Evolutionary conservation across 345 rosid species (phyloP).

Genomic region (Ailanthus altissimus): DNA sequence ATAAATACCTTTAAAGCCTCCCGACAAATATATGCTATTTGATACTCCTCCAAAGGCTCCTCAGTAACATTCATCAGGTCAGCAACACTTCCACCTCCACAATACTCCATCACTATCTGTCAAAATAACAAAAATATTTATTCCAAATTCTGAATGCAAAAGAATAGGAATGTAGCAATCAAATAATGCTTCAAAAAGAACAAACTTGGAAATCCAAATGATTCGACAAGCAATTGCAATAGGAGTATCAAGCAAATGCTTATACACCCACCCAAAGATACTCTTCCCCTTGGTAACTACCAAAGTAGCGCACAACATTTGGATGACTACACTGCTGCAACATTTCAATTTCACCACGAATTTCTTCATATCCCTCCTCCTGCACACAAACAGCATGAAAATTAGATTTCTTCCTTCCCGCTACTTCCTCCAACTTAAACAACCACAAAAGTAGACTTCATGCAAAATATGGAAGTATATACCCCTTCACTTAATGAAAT

Average conservation of each 20-base stretch:
- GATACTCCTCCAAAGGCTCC: conserved; percentile 92
- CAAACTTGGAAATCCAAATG: background rate
- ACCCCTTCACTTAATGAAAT: conserved; percentile 95
- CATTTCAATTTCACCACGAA: conserved; percentile 99
- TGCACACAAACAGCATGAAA: conserved; percentile 29
- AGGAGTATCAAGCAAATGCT: conserved; percentile 17
- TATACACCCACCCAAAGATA: conserved; percentile 80
- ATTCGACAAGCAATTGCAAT: background rate
- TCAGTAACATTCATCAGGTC: conserved; percentile 91
- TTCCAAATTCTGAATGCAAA: conserved; percentile 19
- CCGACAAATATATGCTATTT: conserved; percentile 90
- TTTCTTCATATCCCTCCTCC: conserved; percentile 99
- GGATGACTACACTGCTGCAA: conserved; percentile 97
- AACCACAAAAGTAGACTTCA: background rate
- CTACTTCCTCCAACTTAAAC: conserved; percentile 5
- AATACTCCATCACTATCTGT: conserved; percentile 99
- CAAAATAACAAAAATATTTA: conserved; percentile 37
- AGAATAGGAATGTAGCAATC: background rate
- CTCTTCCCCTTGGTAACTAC: conserved; percentile 99
- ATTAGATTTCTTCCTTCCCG: conserved; percentile 9
- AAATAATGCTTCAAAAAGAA: conserved; percentile 16
- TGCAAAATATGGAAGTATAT: conserved; percentile 23
- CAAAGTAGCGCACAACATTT: conserved; percentile 92
- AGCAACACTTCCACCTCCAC: conserved; percentile 99
- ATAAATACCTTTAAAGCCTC: conserved; percentile 84